Conservation (phyloP, 108 stramenopile genomes). For the Pseudonitzschia delicatissima region DNA sequence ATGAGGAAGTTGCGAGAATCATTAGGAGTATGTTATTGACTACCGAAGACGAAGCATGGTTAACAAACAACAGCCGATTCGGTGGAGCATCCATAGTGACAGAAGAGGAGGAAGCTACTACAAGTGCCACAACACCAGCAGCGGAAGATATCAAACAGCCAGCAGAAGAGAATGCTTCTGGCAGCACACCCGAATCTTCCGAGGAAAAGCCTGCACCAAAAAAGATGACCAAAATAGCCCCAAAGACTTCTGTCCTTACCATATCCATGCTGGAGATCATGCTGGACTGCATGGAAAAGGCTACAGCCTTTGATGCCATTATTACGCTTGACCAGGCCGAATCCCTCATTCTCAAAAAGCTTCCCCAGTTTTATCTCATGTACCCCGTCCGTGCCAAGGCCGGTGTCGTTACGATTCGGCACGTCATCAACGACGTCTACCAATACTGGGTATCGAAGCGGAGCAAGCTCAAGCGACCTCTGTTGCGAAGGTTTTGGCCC, state of each 20-base stretch:
- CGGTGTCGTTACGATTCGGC: slow-evolving; percentile 41
- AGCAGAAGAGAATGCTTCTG: background rate
- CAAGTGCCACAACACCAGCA: too few species aligned
- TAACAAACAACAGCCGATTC: slow-evolving; percentile 62
- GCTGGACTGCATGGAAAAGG: slow-evolving; percentile 80
- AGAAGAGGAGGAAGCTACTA: background rate
- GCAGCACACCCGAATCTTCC: background rate
- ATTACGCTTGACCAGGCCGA: slow-evolving; percentile 68
- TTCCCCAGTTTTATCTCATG: slow-evolving; percentile 57
- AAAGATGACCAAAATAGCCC: slow-evolving; percentile 7
- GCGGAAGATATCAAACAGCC: slow-evolving; percentile 2
- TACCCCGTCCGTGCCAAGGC: slow-evolving; percentile 48
- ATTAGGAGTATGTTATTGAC: slow-evolving; percentile 35
- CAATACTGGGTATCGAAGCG: slow-evolving; percentile 92
- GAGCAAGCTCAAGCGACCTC: slow-evolving; percentile 79
- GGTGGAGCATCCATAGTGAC: slow-evolving; percentile 29
- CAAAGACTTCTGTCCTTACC: slow-evolving; percentile 41
- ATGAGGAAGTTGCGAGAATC: slow-evolving; percentile 34
- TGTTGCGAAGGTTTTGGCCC: slow-evolving; percentile 91
- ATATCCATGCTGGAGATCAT: slow-evolving; percentile 64
- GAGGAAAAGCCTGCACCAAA: slow-evolving; percentile 10
- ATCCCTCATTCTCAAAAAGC: slow-evolving; percentile 42
- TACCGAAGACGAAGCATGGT: slow-evolving; percentile 79
- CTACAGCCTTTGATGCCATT: slow-evolving; percentile 79
- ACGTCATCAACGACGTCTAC: slow-evolving; percentile 68